Base-by-base conservation (phyloP, 306 rosid genomes). In the Lathyrus oleraceus region DNA sequence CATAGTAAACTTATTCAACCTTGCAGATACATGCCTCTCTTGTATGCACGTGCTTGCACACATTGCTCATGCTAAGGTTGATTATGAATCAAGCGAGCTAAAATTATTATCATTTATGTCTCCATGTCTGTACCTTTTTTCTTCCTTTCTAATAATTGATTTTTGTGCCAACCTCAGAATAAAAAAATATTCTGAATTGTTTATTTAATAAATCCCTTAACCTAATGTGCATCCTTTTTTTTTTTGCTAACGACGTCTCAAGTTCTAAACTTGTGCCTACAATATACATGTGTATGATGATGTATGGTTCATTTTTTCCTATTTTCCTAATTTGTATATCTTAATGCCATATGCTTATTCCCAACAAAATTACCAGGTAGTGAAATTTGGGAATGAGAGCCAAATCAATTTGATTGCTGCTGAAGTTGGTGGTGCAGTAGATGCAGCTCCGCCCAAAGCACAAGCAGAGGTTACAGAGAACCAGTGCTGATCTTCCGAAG, bases 401-500 rank as follows among this genome's bases (percentile, higher is more conserved):
- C 61, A 56, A 56, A 56, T 56, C 61, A 25, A 56, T 23, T 23
- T 56, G 16, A 25, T 56, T 21, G 35, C 8, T 25, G 36, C 61
- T 23, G 36, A 56, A 3, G 61, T 56, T 56, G 61, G 61, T 56
- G 61, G 61, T 23, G 61, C 36, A 56, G 38, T 56, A 5, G 61
- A 12, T 6, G 61, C 61, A 23, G 61, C 61, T 56, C 61, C 61
- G 4, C 76, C 68, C 38, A 89, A 82, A 67, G 81, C 85, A 27
- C 99, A 91, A 65, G 77, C 59, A 72, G 65, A 85, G 89, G 61
- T 85, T 94, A 91, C 99, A 94, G 79, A 82, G 82, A 23, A 91
- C 85, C 45, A 94, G 99, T 81, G 97, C 96, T 25, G 65, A 89
- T 82, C 97, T 94, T 71, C 99, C 97, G 5, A 94, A 83, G 87